Evolutionary conservation across 257 asterid species (phyloP), one percentile per base, ranked within the genome.

Genomic region (Paraleonurus japonicus): DNA sequence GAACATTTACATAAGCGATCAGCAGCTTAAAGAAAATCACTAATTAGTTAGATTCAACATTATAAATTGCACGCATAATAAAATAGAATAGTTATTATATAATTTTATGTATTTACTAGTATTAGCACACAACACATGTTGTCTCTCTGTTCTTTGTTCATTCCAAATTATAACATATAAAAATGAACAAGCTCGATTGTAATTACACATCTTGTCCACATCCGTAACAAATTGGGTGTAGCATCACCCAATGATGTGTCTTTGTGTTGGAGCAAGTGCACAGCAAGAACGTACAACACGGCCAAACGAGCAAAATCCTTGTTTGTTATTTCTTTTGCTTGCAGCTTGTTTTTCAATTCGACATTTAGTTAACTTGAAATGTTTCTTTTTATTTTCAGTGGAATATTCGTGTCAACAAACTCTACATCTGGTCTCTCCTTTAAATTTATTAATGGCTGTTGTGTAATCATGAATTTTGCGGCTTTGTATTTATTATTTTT

Each of bases 221-320:
- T 57, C 63, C 5, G 63, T 17, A 57, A 57, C 35, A 57, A 22
- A 57, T 11, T 23, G 63, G 33, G 63, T 57, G 63, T 57, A 57
- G 35, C 24, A 57, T 35, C 63, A 57, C 6, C 33, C 17, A 57
- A 57, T 57, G 63, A 2, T 57, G 35, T 22, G 24, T 57, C 63
- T 26, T 8, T 57, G 23, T 9, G 63, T 57, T 24, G 63, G 63
- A 57, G 33, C 63, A 57, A 54, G 61, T 22, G 61, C 61, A 54
- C 20, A 54, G 61, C 32, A 22, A 57, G 63, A 35, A 24, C 63
- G 17, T 23, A 23, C 35, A 57, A 57, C 63, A 57, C 63, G 35
- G 30, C 17, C 63, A 57, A 57, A 57, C 63, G 17, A 13, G 2
- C 63, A 57, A 57, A 57, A 57, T 57, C 63, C 35, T 17, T 9